These are phyloP conservation scores for Hypericum androsaemum DNA, from an alignment of 345 rosid species.

Conservation along the genomic window DNA sequence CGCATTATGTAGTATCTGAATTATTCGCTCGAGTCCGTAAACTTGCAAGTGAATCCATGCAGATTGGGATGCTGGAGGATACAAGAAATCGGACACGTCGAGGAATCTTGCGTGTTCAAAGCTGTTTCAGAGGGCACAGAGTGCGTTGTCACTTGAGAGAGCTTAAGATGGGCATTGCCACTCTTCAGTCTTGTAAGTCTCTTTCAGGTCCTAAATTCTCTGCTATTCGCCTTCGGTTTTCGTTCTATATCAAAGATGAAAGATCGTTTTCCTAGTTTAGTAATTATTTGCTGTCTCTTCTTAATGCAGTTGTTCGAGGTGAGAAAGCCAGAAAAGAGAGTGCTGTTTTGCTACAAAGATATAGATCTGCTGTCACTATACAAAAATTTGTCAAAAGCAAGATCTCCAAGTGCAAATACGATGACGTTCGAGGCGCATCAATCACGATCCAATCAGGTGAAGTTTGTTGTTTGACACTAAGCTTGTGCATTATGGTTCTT, in stretches of 20 bases:
- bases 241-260: not conserved
- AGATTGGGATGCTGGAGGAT: constrained; percentile 97
- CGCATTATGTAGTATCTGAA: too few relatives aligned
- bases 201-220: too few relatives aligned
- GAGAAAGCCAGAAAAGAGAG: constrained; percentile 63
- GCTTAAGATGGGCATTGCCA: constrained; percentile 52
- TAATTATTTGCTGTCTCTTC: constrained; percentile 12
- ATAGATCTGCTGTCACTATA: constrained; percentile 75
- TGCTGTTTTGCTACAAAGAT: constrained; percentile 45
- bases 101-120: constrained; percentile 88
- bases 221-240: constrained; percentile 6
- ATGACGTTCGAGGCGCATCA: constrained; percentile 43
- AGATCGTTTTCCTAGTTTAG: too few relatives aligned
- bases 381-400: constrained; percentile 60
- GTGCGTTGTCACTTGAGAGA: constrained; percentile 56
- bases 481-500: too few relatives aligned
- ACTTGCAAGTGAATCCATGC: too few relatives aligned
- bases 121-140: constrained; percentile 87
- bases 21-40: too few relatives aligned
- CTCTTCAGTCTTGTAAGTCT: constrained; percentile 91
- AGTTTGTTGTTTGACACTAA: too few relatives aligned
- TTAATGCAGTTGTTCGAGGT: constrained; percentile 63
- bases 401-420: constrained; percentile 32
- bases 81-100: constrained; percentile 91
- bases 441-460: constrained; percentile 62